Evolutionary conservation across 2,329 filamentous ascomycete species (phyloP), one percentile per base, ranked within the genome.

Genomic region (Myriangium duriaei): DNA sequence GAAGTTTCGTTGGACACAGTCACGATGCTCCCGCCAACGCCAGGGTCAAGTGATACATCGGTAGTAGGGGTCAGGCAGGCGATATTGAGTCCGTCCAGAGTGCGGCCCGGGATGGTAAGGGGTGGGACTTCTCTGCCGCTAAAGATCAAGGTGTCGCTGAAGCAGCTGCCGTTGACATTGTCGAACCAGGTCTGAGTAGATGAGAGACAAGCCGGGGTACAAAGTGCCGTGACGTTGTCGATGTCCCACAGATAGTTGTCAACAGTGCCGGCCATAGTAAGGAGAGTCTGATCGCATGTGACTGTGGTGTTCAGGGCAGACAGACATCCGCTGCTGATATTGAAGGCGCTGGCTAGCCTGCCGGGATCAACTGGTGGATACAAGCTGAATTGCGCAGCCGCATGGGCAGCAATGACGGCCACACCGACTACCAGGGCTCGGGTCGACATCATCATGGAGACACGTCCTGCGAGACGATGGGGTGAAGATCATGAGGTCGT

Each of bases 281-380:
- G 19, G 4, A 39, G 36, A 16, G n/a, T 30, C 15, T 31, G 28
- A 19, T 39, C 36, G 36, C 36, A 39, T 10, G 24, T 18, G 26
- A 39, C 36, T 14, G 36, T 39, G 26, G 36, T 32, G 30, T 34
- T 46, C 16, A 26, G 21, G 7, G 21, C 21, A n/a, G 21, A 26
- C 21, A 26, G 21, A 26, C 21, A 26, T 26, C 21, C 21, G 21
- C 21, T 26, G 21, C 21, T 26, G 21, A 26, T 26, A n/a, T 26
- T 26, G 21, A 26, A 26, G 21, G 21, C 21, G 21, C 7, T n/a
- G n/a, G 21, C 21, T 7, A 26, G 21, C n/a, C 21, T 26, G 21
- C 7, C n/a, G 7, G 21, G 21, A n/a, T 26, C 21, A 26, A 26
- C n/a, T 7, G 21, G 21, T n/a, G 21, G 21, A n/a, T 26, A 26